phyloP scores from a whole-genome alignment of 176 grass and related monocot genomes.

The Triticum urartu region DNA sequence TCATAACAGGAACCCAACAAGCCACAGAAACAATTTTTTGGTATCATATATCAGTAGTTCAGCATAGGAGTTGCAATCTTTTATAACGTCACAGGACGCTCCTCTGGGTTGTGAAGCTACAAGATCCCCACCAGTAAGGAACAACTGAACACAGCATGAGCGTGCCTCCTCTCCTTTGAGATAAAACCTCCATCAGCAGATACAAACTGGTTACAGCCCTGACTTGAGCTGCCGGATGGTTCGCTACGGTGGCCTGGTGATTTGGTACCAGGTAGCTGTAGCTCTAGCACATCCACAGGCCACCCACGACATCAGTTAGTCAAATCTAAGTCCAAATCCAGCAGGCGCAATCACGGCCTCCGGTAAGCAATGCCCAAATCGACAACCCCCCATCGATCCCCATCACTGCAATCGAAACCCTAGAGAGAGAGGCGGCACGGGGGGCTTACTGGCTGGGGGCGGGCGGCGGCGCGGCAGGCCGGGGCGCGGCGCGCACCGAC shows the following conservation, averaged over 20 bases:
- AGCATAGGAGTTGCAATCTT: too few species aligned
- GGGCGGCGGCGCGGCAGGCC: constrained; percentile 7
- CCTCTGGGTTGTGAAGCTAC: neutral
- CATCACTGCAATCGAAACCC: constrained; percentile 23
- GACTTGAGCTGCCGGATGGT: neutral
- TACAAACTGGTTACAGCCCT: neutral
- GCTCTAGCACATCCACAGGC: neutral
- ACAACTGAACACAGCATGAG: neutral
- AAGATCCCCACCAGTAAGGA: neutral
- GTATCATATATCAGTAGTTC: too few species aligned
- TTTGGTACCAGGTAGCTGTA: neutral
- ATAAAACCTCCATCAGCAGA: neutral
- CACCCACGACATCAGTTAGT: neutral
- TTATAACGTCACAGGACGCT: neutral
- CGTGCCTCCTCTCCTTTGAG: neutral
- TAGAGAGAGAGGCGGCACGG: neutral
- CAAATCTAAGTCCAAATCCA: neutral
- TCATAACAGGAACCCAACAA: too few species aligned
- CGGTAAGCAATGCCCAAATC: neutral
- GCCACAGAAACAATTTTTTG: too few species aligned
- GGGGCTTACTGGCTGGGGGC: constrained; percentile 32
- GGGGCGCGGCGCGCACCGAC: neutral
- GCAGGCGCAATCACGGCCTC: neutral
- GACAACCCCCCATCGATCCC: neutral
- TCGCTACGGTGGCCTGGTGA: neutral